These are phyloP conservation scores for Auriculariales sp. DNA, from an alignment of 768 basidiomycete genomes.

Conservation along the genomic window DNA sequence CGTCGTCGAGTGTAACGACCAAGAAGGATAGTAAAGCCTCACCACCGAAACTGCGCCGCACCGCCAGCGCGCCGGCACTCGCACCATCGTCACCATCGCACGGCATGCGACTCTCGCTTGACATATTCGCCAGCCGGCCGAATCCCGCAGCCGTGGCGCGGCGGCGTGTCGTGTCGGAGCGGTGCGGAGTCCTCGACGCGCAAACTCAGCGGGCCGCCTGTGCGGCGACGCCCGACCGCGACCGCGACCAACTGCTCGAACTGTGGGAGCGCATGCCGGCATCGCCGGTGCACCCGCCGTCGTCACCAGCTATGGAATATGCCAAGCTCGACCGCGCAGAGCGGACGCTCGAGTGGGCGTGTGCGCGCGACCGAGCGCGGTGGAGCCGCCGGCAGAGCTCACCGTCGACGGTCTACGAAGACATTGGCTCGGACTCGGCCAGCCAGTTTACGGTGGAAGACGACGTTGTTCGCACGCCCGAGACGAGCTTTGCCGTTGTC, in stretches of 20 bases:
- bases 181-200: slow-evolving; percentile 25
- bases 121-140: slow-evolving; percentile 40
- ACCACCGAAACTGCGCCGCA: slow-evolving; percentile 7
- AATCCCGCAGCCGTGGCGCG: slow-evolving; percentile 18
- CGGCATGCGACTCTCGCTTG: slow-evolving; percentile 26
- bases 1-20: slow-evolving; percentile 8
- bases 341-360: slow-evolving; percentile 61
- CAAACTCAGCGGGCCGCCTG: slow-evolving; percentile 9
- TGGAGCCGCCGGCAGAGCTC: no score
- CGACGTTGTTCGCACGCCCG: no score
- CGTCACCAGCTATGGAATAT: slow-evolving; percentile 33
- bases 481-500: no score
- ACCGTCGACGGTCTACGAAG: no score
- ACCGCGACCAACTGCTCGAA: slow-evolving; percentile 8
- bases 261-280: slow-evolving; percentile 37
- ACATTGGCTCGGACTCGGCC: no score
- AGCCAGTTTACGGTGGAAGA: no score
- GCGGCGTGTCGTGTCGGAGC: slow-evolving; percentile 18
- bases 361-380: no score
- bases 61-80: neutral
- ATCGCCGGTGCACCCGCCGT: slow-evolving; percentile 40
- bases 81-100: slow-evolving; percentile 3
- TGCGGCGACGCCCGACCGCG: slow-evolving; percentile 7
- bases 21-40: slow-evolving; percentile 9
- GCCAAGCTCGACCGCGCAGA: slow-evolving; percentile 27